phyloP scores from a whole-genome alignment of 129 eudicot genomes.

The Lactuca saligna region DNA sequence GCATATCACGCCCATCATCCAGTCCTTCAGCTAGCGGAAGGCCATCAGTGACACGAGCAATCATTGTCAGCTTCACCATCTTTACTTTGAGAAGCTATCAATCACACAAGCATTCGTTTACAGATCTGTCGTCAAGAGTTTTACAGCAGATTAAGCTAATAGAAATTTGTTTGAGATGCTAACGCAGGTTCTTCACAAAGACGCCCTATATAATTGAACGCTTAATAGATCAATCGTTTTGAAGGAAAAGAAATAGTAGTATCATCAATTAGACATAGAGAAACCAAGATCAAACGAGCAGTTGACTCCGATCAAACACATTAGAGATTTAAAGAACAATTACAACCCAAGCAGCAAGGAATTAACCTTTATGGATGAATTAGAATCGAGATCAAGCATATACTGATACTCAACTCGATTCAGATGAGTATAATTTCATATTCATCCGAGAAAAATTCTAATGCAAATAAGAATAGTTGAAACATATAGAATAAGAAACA shows the following conservation, averaged over 20 bases:
- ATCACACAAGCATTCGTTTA: conserved; percentile 12
- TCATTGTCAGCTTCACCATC: conserved; percentile 98
- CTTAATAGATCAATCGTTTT: not conserved
- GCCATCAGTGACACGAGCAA: conserved; percentile 99
- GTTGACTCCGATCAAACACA: not conserved
- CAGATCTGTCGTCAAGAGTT: not conserved
- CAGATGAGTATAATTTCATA: conserved; percentile 10
- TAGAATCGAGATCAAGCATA: conserved; percentile 3
- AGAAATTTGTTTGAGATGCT: not conserved
- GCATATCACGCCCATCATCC: conserved; percentile 96
- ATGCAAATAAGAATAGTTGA: conserved; percentile 1
- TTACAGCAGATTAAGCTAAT: not conserved
- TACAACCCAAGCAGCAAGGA: conserved; percentile 5
- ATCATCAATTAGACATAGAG: not conserved
- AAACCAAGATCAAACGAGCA: conserved; percentile 11
- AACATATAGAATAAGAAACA: not conserved
- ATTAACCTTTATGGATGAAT: conserved; percentile 13
- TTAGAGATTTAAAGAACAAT: conserved; percentile 17
- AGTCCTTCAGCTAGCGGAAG: conserved; percentile 95
- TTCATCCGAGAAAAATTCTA: not conserved
- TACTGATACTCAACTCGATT: conserved; percentile 15
- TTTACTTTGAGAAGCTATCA: conserved; percentile 40
- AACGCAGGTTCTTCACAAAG: not conserved
- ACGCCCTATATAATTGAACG: not conserved
- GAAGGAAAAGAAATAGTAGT: not conserved